Conservation (phyloP, 2,329 filamentous ascomycete genomes). For the Tolypocladium guangdongense region DNA sequence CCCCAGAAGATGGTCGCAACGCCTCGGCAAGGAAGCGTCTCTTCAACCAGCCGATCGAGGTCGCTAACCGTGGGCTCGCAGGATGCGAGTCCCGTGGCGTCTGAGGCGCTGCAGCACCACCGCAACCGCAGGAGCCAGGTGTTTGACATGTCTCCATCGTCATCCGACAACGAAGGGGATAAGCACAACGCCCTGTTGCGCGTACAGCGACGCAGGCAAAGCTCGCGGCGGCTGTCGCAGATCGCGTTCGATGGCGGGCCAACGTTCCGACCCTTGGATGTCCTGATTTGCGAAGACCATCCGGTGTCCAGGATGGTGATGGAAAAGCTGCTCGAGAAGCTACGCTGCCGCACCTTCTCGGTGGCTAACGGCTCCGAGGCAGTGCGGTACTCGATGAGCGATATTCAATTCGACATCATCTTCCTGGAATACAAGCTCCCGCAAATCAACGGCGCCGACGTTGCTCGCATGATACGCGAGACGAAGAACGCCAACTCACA, state of each 20-base stretch:
- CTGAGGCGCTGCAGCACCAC: slow-evolving; percentile 63
- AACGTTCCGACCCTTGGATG: slow-evolving; percentile 79
- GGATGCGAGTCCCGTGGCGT: slow-evolving; percentile 67
- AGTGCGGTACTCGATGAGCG: slow-evolving; percentile 85
- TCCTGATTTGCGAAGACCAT: slow-evolving; percentile 95
- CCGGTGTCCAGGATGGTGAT: slow-evolving; percentile 97
- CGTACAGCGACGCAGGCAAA: slow-evolving; percentile 88
- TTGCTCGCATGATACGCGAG: slow-evolving; percentile 94
- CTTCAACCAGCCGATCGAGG: slow-evolving; percentile 60
- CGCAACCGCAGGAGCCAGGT: slow-evolving; percentile 89
- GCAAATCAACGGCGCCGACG: slow-evolving; percentile 88
- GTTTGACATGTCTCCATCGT: slow-evolving; percentile 93
- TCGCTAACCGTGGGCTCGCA: slow-evolving; percentile 92
- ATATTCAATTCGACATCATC: slow-evolving; percentile 97
- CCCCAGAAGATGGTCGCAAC: slow-evolving; percentile 53
- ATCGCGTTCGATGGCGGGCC: slow-evolving; percentile 78
- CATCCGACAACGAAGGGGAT: slow-evolving; percentile 92
- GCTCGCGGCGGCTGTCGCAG: slow-evolving; percentile 85
- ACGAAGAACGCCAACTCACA: slow-evolving; percentile 91
- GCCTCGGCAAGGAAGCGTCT: slow-evolving; percentile 48
- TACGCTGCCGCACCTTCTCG: slow-evolving; percentile 87
- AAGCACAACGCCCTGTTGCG: slow-evolving; percentile 83
- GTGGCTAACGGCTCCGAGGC: slow-evolving; percentile 86
- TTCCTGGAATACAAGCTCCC: slow-evolving; percentile 96
- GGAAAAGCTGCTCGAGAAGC: slow-evolving; percentile 92